These are phyloP conservation scores for Leccinellum luteum DNA, from an alignment of 768 basidiomycete species.

Conservation along the genomic window DNA sequence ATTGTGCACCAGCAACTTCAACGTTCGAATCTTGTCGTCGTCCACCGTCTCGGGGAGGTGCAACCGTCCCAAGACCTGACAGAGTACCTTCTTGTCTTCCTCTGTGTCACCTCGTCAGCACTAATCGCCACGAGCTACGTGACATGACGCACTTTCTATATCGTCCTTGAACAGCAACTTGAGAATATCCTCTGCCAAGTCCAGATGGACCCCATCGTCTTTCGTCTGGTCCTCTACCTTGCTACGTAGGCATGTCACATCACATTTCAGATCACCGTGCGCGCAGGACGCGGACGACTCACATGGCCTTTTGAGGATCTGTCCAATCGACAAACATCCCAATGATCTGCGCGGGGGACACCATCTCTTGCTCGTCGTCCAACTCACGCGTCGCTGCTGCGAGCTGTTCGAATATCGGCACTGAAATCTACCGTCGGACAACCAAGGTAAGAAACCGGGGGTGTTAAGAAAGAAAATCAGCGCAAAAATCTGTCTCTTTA, in stretches of 20 bases:
- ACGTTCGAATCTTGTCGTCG: slow-evolving; percentile 60
- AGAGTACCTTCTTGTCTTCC: slow-evolving; percentile 60
- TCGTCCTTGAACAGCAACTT: slow-evolving; percentile 47
- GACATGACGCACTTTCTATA: slow-evolving; percentile 47
- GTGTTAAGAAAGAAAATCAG: neutral
- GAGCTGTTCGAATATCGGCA: slow-evolving; percentile 63
- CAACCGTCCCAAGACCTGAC: slow-evolving; percentile 59
- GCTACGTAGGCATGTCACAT: slow-evolving; percentile 22
- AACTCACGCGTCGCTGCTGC: slow-evolving; percentile 55
- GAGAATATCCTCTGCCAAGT: slow-evolving; percentile 53
- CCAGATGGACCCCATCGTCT: slow-evolving; percentile 49
- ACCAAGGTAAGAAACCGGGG: neutral
- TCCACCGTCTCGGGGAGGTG: slow-evolving; percentile 70
- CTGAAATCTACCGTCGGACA: slow-evolving; percentile 54
- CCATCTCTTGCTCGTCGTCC: slow-evolving; percentile 74
- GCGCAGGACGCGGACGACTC: slow-evolving; percentile 29
- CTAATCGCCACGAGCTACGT: too few relatives aligned
- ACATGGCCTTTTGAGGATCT: slow-evolving; percentile 71
- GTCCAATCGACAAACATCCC: slow-evolving; percentile 88
- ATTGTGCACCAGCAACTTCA: slow-evolving; percentile 59
- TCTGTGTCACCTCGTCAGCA: slow-evolving; percentile 33
- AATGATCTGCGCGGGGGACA: slow-evolving; percentile 68
- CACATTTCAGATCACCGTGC: neutral
- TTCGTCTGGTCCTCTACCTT: slow-evolving; percentile 38
- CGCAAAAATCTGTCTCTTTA: neutral